Percentiles rank a stretch among this genome's conserved stretches.
Evolutionary conservation across 2,329 filamentous ascomycete genomes (phyloP).

Genomic region (Cercospora beticola): DNA sequence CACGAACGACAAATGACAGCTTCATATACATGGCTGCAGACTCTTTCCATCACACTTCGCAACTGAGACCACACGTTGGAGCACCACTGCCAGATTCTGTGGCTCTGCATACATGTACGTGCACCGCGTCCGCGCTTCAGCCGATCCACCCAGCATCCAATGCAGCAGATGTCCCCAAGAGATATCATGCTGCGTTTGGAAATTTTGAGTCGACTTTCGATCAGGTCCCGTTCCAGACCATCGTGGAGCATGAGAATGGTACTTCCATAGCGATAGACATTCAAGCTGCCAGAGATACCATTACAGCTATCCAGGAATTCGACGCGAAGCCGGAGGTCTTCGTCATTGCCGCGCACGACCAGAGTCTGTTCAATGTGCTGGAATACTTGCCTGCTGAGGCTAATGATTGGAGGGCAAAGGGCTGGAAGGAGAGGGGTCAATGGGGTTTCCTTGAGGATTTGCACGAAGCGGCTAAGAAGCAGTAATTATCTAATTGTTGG

Average conservation of each 20-base stretch:
- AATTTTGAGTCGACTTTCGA: constrained; percentile 7
- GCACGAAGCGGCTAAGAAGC: neutral
- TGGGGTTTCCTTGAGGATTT: constrained; percentile 26
- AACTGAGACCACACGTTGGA: constrained; percentile 41
- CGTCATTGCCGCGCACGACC: constrained; percentile 27
- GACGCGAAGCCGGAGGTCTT: constrained; percentile 23
- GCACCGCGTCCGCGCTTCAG: neutral
- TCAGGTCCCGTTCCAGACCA: constrained; percentile 14
- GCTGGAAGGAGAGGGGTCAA: constrained; percentile 19
- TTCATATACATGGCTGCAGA: constrained; percentile 42
- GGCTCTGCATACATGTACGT: constrained; percentile 14
- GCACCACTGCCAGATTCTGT: constrained; percentile 37
- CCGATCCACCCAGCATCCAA: neutral
- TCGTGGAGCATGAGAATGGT: constrained; percentile 11
- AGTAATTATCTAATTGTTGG: neutral
- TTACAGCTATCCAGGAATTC: constrained; percentile 22
- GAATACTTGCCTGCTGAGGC: constrained; percentile 21
- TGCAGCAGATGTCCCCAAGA: constrained; percentile 40
- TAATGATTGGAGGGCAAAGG: constrained; percentile 22
- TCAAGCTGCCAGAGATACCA: constrained; percentile 16
- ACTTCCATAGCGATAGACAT: constrained; percentile 19
- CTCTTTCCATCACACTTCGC: constrained; percentile 32
- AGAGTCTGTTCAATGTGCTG: constrained; percentile 25
- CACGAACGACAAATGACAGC: constrained; percentile 41
- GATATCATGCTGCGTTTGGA: constrained; percentile 26